A percentile compares a stretch with the other conserved stretches of the same genome.
Evolutionary conservation across 2,329 filamentous ascomycete genomes (phyloP).

Genomic region (Neonectria sp.): DNA sequence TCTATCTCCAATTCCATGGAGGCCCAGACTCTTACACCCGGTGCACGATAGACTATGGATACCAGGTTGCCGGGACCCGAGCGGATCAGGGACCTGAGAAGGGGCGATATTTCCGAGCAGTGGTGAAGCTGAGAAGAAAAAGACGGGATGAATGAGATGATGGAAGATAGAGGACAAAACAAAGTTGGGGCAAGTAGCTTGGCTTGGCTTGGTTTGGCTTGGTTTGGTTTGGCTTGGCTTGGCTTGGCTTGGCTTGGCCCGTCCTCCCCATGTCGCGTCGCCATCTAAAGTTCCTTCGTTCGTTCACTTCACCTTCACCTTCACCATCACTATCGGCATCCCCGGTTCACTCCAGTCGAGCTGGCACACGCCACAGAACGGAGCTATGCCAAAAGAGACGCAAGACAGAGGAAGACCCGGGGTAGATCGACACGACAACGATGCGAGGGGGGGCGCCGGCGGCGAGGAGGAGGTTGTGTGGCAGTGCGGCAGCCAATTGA

Average conservation of each 20-base stretch:
- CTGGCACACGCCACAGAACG: neutral
- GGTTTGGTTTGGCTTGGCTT: neutral
- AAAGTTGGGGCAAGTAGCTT: neutral
- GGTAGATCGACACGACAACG: neutral
- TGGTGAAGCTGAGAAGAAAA: neutral
- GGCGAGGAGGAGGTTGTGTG: neutral
- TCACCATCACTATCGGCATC: neutral
- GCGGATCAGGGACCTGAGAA: neutral
- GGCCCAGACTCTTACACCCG: neutral
- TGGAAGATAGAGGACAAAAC: neutral
- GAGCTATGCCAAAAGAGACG: neutral
- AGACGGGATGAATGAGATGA: neutral
- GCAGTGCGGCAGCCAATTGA: neutral
- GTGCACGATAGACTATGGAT: conserved; percentile 6
- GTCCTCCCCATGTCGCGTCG: neutral
- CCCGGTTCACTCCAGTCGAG: neutral
- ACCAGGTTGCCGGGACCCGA: neutral
- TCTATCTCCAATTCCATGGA: neutral
- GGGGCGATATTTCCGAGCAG: conserved; percentile 3
- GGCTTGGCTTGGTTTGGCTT: neutral
- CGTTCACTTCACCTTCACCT: neutral
- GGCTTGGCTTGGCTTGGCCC: neutral
- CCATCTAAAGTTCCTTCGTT: conserved; percentile 3
- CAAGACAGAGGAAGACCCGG: neutral
- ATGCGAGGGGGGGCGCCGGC: neutral